phyloP scores from a whole-genome alignment of 495 filamentous ascomycete species.

The Xylaria flabelliformis region DNA sequence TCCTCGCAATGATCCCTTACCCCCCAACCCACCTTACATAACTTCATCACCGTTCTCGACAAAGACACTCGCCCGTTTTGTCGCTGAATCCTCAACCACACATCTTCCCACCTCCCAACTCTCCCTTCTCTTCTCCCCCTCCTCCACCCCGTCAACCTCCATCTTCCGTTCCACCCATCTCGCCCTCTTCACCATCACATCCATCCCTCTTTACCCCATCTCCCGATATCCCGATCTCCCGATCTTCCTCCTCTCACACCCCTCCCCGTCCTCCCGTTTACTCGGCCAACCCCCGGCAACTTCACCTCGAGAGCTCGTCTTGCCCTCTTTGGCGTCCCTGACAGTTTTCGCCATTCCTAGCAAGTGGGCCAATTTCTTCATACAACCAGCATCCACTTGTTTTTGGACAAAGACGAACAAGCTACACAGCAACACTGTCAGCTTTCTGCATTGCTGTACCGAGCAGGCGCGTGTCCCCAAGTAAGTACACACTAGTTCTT shows the following conservation, averaged over 20 bases:
- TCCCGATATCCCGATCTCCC: slow-evolving; percentile 18
- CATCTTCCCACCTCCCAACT: slow-evolving; percentile 36
- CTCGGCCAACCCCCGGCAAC: slow-evolving; percentile 22
- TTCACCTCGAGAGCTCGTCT: slow-evolving; percentile 10
- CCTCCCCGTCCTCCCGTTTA: slow-evolving; percentile 32
- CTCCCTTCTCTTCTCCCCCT: slow-evolving; percentile 27
- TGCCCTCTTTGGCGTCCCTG: slow-evolving; percentile 14
- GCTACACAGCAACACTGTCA: slow-evolving; percentile 12
- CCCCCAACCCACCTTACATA: slow-evolving; percentile 27
- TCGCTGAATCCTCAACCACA: slow-evolving; percentile 33
- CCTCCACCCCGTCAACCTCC: slow-evolving; percentile 31
- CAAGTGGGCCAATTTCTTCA: slow-evolving; percentile 23
- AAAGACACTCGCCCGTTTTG: slow-evolving; percentile 21
- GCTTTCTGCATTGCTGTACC: slow-evolving; percentile 15
- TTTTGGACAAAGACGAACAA: slow-evolving; percentile 17
- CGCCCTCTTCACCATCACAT: slow-evolving; percentile 23
- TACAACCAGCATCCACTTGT: slow-evolving; percentile 17
- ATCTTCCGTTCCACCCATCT: slow-evolving; percentile 23
- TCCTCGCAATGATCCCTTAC: slow-evolving; percentile 24
- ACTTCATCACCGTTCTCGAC: slow-evolving; percentile 32
- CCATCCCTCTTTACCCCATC: slow-evolving; percentile 20
- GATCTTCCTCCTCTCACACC: slow-evolving; percentile 28
- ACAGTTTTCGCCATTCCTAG: slow-evolving; percentile 16
- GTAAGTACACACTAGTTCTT: slow-evolving; percentile 15
- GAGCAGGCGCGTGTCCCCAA: background rate